These are phyloP conservation scores for Camellia granthamiana DNA, from an alignment of 148 eudicot species.

Conservation along the genomic window DNA sequence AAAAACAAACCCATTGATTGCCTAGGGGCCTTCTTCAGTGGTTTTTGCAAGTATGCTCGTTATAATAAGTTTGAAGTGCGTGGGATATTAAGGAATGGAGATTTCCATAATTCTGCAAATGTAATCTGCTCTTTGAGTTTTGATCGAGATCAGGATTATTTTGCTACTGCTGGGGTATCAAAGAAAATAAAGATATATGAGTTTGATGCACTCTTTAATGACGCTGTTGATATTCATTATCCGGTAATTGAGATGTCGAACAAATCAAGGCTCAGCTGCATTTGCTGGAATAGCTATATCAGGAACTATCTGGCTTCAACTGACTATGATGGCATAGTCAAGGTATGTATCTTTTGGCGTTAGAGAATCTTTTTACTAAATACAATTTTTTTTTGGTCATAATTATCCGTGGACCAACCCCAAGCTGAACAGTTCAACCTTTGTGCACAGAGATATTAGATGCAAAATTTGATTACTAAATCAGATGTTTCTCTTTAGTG, in stretches of 20 bases:
- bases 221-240: constrained; percentile 73
- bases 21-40: constrained; percentile 69
- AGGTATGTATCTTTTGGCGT: constrained; percentile 45
- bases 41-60: constrained; percentile 86
- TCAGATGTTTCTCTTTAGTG: too few relatives aligned
- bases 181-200: constrained; percentile 81
- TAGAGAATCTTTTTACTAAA: background rate
- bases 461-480: background rate
- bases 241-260: constrained; percentile 76
- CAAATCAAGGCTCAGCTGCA: constrained; percentile 67
- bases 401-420: background rate
- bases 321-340: constrained; percentile 86
- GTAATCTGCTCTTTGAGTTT: constrained; percentile 90
- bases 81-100: constrained; percentile 59
- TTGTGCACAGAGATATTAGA: background rate
- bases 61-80: constrained; percentile 75
- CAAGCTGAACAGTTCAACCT: background rate
- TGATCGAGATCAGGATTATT: constrained; percentile 80
- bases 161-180: constrained; percentile 89
- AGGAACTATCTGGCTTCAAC: constrained; percentile 83
- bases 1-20: constrained; percentile 37
- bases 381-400: background rate
- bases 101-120: constrained; percentile 57
- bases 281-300: constrained; percentile 79
- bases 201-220: constrained; percentile 52